Evolutionary conservation across 2,329 filamentous ascomycete genomes (phyloP), one percentile per base, ranked within the genome.

Genomic region (Aspergillus sclerotialis): DNA sequence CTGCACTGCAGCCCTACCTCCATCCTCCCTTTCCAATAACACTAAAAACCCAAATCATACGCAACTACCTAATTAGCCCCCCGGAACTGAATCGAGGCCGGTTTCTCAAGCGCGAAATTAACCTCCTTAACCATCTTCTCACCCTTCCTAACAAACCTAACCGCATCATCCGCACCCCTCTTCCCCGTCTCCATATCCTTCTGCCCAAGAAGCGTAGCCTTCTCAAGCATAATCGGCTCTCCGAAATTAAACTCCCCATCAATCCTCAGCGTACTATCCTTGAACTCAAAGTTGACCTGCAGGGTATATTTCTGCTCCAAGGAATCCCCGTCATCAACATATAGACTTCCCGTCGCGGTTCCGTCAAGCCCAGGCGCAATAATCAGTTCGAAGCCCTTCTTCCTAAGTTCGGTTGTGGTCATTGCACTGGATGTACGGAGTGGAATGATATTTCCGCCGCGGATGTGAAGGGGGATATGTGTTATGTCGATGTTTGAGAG

Each of bases 261-360:
- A 15, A 62, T 43, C 16, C 25, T 35, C 21, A 58, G 65, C 38
- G 51, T 48, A 21, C 73, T 72, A 3, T 68, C 53, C 29, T 68
- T 61, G 52, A 77, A 89, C 7, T 54, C 47, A 46, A 89, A 84
- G 10, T 63, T 57, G 33, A 88, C 68, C 36, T 75, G 63, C 5
- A 70, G 76, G n/a, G 69, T 75, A 1, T 37, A 30, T 2, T 31
- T 28, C 57, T 84, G 83, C 38, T 74, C 63, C 32, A 89, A 48
- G 16, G 73, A 78, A 38, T 79, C 77, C 7, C 86, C 86, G 40
- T 93, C 85, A 46, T 92, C 86, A 4, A 92, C 63, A 55, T 89
- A 92, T 37, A 92, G 65, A 33, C 69, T 67, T 0, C 86, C 86
- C 1, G 53, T 57, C 0, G 86, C 86, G 5, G 64, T 74, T 3